A percentile compares a stretch with the other conserved stretches of the same genome.
Conservation (phyloP, 805 yeast genomes). For the Starmerella geochares region DNA sequence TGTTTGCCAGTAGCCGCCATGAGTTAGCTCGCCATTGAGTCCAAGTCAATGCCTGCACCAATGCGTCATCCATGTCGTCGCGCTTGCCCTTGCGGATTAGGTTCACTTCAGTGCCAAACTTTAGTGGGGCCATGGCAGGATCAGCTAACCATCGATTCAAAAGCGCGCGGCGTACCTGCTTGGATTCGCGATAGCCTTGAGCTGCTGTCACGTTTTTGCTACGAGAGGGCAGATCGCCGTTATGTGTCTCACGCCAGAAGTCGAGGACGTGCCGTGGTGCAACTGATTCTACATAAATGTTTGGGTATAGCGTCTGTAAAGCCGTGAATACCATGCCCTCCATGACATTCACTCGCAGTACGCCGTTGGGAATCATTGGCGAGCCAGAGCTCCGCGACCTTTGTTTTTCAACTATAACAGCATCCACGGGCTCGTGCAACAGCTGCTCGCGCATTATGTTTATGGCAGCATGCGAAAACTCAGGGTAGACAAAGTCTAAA, state of each 20-base stretch:
- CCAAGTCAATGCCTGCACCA: conserved; percentile 52
- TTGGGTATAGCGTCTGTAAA: conserved; percentile 16
- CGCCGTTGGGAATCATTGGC: conserved; percentile 40
- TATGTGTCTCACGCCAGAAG: conserved; percentile 23
- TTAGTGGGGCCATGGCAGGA: conserved; percentile 15
- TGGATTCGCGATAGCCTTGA: conserved; percentile 23
- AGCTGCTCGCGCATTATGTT: conserved; percentile 15
- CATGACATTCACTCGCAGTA: conserved; percentile 44
- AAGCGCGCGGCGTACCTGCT: conserved; percentile 23
- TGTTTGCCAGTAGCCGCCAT: background rate
- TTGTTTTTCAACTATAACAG: conserved; percentile 47
- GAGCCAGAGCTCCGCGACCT: conserved; percentile 43
- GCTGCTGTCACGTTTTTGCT: background rate
- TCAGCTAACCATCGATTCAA: conserved; percentile 21
- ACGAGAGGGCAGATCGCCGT: background rate
- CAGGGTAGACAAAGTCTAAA: conserved; percentile 25
- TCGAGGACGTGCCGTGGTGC: conserved; percentile 25
- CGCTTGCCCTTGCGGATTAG: conserved; percentile 34
- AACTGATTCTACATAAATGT: conserved; percentile 20
- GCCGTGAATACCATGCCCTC: conserved; percentile 41
- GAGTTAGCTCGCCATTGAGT: conserved; percentile 36
- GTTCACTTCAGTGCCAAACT: background rate
- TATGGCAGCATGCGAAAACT: conserved; percentile 25
- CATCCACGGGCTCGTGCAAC: conserved; percentile 25
- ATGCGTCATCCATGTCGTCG: conserved; percentile 57